Conservation (phyloP, 2,329 filamentous ascomycete species). For the Sordariomycetes sp. region DNA sequence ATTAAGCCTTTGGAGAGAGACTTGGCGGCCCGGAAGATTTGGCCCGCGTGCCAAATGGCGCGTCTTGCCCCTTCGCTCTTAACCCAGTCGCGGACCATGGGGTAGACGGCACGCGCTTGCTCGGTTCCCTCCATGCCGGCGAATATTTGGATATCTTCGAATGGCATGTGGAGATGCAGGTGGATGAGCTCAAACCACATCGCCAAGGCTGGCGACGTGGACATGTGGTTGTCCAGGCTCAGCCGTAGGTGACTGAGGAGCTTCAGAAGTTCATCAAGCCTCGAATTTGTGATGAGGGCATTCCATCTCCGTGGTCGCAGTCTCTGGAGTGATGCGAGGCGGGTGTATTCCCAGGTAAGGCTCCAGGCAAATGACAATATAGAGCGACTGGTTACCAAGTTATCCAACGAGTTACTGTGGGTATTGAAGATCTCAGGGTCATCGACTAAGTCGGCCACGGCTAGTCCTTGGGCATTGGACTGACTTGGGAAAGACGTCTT, state of each 20-base stretch:
- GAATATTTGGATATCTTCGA: constrained; percentile 31
- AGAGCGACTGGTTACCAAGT: constrained; percentile 4
- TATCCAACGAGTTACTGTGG: constrained; percentile 4
- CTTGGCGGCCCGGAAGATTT: constrained; percentile 13
- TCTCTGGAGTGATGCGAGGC: constrained; percentile 14
- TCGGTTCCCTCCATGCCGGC: constrained; percentile 30
- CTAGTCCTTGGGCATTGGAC: neutral
- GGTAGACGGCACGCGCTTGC: constrained; percentile 22
- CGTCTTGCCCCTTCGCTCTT: constrained; percentile 21
- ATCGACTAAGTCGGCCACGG: constrained; percentile 11
- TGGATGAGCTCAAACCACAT: constrained; percentile 22
- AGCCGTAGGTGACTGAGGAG: too few relatives aligned
- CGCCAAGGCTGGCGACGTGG: constrained; percentile 14
- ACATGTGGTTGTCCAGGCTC: constrained; percentile 3
- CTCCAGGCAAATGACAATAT: constrained; percentile 15
- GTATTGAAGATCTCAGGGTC: constrained; percentile 5
- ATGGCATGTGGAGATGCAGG: constrained; percentile 27
- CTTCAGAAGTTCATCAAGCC: constrained; percentile 17
- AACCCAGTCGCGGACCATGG: constrained; percentile 24
- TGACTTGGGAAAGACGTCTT: constrained; percentile 6
- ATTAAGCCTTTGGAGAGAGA: constrained; percentile 9
- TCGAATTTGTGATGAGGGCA: constrained; percentile 13
- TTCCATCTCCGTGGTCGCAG: constrained; percentile 15
- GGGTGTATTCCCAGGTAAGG: constrained; percentile 18
- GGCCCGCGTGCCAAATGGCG: constrained; percentile 17